phyloP scores from a whole-genome alignment of 495 filamentous ascomycete genomes.

The Penicillium waksmanii region DNA sequence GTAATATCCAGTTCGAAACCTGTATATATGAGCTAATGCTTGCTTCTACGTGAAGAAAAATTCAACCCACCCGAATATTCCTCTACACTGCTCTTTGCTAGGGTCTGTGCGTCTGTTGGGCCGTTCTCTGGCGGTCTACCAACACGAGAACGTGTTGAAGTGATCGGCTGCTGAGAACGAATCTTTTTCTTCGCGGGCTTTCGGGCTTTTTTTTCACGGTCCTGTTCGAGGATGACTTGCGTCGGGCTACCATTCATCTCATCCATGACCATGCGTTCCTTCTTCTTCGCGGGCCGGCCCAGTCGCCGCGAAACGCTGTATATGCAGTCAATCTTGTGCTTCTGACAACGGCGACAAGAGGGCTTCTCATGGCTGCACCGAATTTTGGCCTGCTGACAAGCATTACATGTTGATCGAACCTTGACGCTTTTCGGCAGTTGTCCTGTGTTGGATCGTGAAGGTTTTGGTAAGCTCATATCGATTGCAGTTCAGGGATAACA shows the following conservation, averaged over 20 bases:
- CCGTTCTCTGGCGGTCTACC: background rate
- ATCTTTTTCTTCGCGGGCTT: slow-evolving; percentile 19
- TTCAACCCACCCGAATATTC: background rate
- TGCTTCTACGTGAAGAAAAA: background rate
- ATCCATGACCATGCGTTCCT: slow-evolving; percentile 14
- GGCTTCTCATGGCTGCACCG: slow-evolving; percentile 54
- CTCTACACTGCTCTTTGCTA: background rate
- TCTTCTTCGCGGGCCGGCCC: slow-evolving; percentile 48
- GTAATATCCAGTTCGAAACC: slow-evolving; percentile 31
- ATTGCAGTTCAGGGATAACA: background rate
- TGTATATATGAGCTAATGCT: slow-evolving; percentile 3
- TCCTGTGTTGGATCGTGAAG: slow-evolving; percentile 14
- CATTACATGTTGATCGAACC: slow-evolving; percentile 52
- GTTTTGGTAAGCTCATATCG: slow-evolving; percentile 23
- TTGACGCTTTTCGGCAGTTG: slow-evolving; percentile 45
- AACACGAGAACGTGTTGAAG: background rate
- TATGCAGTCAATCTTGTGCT: slow-evolving; percentile 46
- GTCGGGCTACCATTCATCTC: slow-evolving; percentile 3
- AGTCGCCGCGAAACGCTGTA: slow-evolving; percentile 51
- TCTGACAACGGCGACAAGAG: slow-evolving; percentile 48
- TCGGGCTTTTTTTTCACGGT: slow-evolving; percentile 19
- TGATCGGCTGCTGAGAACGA: background rate
- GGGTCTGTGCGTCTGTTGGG: slow-evolving; percentile 5
- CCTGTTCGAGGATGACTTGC: slow-evolving; percentile 11
- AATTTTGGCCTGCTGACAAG: slow-evolving; percentile 53